Evolutionary conservation across 495 filamentous ascomycete species (phyloP), one percentile per base, ranked within the genome.

Genomic region (Tuber calosporum): DNA sequence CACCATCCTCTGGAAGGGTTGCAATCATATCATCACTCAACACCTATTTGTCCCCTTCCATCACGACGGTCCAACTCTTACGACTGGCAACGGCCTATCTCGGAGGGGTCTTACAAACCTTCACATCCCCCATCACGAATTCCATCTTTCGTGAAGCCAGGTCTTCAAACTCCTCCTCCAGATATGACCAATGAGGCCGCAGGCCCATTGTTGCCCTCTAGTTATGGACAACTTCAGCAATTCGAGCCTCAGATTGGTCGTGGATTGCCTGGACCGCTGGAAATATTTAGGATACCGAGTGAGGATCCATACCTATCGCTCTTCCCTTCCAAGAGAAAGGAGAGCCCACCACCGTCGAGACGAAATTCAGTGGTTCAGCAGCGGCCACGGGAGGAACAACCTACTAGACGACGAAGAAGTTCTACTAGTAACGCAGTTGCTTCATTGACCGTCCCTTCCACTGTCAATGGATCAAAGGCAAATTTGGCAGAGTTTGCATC

Each of bases 401-500:
- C 53, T 30, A 34, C 53, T 69, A 77, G n/a, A 48, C 72, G 69
- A 74, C 37, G 41, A 48, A 72, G 79, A 62, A 76, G 53, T 26
- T 79, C 79, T 34, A 73, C 68, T 19, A 71, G 58, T 48, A 75
- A 73, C 39, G 70, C 45, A 37, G 69, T 69, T 66, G 79, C 73
- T n/a, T 73, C 76, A n/a, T 79, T 81, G 79, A 76, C 41, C 7
- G 77, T 95, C 30, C 93, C 93, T 7, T 78, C 85, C 26, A 88
- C 91, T 30, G 93, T 96, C 77, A 93, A 89, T 74, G 83, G 88
- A 19, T 89, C 86, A 76, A 90, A 90, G 66, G 90, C 90, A 5
- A 93, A 85, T 80, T 79, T 96, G 79, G 87, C 91, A 4, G 91
- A 94, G 75, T 94, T 96, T 82, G 91, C 92, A 62, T 91, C 92